Evolutionary conservation across 2,329 filamentous ascomycete species (phyloP), one percentile per base, ranked within the genome.

Genomic region (Bisporella sp.): DNA sequence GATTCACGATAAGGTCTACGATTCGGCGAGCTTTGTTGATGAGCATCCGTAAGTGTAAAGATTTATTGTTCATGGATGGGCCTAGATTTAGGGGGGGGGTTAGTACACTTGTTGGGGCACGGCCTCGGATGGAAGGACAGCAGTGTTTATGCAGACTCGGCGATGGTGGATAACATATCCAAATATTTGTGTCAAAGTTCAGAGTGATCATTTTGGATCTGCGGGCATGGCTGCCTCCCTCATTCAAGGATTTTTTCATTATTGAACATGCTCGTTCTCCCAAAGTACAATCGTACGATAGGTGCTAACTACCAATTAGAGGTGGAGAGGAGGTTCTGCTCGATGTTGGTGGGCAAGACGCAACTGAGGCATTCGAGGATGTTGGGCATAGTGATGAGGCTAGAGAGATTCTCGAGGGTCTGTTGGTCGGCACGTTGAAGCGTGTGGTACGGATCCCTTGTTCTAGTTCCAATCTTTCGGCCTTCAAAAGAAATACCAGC

Each of bases 341-440:
- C 62, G 93, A 99, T 62, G 91, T 97, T 58, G 93, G 79, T 66
- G 93, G 93, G 62, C 91, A 96, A 75, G 93, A 99, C 72, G 87
- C 88, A 65, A 96, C 92, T 63, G 93, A 97, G 75, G 92, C 93
- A 55, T 99, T 99, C 69, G 93, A 99, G 77, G 93, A 99, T 73
- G 93, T 99, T 66, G 93, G 93, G 67, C 93, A 99, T 85, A 95
- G 88, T 65, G 93, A 99, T 72, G 93, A 99, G 78, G 93, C 93
- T 60, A 86, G 93, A 60, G 92, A 97, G 76, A 92, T 95, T 60
- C 83, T 99, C 51, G 83, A 86, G 32, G 81, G 82, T 65, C 75
- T 95, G 58, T 72, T 83, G 47, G 78, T 93, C 59, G 91, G 89
- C 58, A 77, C 68, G 37, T 72, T 96, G 69, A 95, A 95, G 83